These are phyloP conservation scores for Periconia sp. DNA, from an alignment of 2,329 filamentous ascomycete genomes.

Conservation along the genomic window DNA sequence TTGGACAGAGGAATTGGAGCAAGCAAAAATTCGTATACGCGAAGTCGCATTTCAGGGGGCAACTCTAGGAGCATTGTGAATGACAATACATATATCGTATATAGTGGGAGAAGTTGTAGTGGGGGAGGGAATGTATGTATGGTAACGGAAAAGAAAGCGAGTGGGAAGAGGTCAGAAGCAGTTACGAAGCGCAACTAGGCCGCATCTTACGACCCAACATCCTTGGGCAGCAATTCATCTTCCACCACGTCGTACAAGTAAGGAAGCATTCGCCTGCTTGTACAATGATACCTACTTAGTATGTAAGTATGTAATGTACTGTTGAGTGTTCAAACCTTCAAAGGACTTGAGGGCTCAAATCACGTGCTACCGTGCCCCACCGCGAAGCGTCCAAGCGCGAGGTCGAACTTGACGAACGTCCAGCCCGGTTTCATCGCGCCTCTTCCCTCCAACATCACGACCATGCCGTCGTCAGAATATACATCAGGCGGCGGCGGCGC, in stretches of 20 bases:
- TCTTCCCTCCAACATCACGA: slow-evolving; percentile 3
- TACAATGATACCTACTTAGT: no score
- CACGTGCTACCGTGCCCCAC: neutral
- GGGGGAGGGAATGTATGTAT: neutral
- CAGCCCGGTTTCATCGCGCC: slow-evolving; percentile 2
- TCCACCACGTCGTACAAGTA: no score
- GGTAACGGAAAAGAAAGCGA: neutral
- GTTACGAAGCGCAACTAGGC: no score
- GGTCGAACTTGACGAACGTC: neutral
- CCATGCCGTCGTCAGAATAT: slow-evolving; percentile 78
- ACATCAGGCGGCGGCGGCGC: slow-evolving; percentile 68
- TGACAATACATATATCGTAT: neutral
- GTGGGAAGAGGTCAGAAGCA: no score
- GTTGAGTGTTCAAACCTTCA: neutral
- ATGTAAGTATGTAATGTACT: no score
- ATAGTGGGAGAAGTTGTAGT: neutral
- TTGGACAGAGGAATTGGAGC: neutral
- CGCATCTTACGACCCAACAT: no score
- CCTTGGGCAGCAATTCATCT: no score
- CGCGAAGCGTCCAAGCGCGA: neutral
- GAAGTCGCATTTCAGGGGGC: slow-evolving; percentile 23
- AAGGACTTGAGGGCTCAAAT: neutral
- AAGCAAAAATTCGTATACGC: slow-evolving; percentile 16
- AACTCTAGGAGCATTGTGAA: slow-evolving; percentile 11
- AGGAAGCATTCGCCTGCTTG: no score